These are phyloP conservation scores for Aspergillus aculeatinus DNA, from an alignment of 2,329 filamentous ascomycete genomes.

Conservation along the genomic window DNA sequence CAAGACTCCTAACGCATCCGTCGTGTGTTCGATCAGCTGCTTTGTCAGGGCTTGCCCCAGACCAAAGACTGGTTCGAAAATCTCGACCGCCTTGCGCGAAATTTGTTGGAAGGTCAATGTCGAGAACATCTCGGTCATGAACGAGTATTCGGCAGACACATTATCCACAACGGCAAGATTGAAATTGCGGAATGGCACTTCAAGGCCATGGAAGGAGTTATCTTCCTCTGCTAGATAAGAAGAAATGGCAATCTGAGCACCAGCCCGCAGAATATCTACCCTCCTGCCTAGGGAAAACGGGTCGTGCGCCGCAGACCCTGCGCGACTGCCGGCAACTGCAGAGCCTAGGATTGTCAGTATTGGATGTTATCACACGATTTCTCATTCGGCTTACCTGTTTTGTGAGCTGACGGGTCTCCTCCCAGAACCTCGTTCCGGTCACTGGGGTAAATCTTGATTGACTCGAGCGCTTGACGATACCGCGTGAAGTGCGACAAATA, in stretches of 20 bases:
- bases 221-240: conserved; percentile 92
- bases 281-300: conserved; percentile 85
- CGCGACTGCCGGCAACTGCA: conserved; percentile 41
- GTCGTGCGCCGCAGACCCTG: conserved; percentile 61
- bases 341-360: conserved; percentile 29
- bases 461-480: conserved; percentile 79
- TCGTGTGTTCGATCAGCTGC: conserved; percentile 70
- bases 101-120: conserved; percentile 74
- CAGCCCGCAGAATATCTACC: conserved; percentile 74
- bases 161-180: conserved; percentile 94
- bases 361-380: not conserved
- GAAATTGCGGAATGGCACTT: conserved; percentile 89
- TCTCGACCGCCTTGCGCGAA: conserved; percentile 78
- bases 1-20: conserved; percentile 81
- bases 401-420: conserved; percentile 69
- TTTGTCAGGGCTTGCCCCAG: conserved; percentile 77
- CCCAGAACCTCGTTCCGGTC: conserved; percentile 83
- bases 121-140: conserved; percentile 85
- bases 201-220: conserved; percentile 78
- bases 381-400: conserved; percentile 45
- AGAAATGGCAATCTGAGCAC: conserved; percentile 72
- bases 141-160: conserved; percentile 89
- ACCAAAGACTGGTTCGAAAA: conserved; percentile 87
- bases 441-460: conserved; percentile 76
- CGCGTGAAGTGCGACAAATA: conserved; percentile 87